Evolutionary conservation across 2,329 filamentous ascomycete species (phyloP), one percentile per base, ranked within the genome.

Genomic region (Colletotrichum limetticola): DNA sequence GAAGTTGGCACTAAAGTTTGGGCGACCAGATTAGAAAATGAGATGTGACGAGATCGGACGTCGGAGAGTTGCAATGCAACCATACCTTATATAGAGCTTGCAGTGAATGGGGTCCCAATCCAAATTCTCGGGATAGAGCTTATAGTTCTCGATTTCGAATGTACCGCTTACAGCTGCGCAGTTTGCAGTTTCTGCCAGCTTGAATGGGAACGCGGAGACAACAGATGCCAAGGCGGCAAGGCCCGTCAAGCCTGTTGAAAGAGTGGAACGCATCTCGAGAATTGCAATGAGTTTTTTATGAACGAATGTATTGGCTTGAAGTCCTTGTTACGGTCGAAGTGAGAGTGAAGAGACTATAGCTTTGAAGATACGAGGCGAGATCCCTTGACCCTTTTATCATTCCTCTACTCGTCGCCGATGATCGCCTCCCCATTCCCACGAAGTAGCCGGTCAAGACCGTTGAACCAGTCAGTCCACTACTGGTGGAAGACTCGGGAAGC

Each of bases 11-110:
- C 42, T 49, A 49, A 49, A 22, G 37, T 49, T 49, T 49, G 19
- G 19, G 42, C 7, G 42, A 49, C 42, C 42, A 49, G 19, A 19
- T 49, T 22, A 49, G 42, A 8, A 49, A 11, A 8, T 22, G 42
- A 22, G 19, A 49, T 49, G 42, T 49, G 19, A 49, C 19, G 8
- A 49, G 7, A 49, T 11, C 19, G 19, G 42, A 49, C 8, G 3
- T 49, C 28, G 32, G 52, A n/a, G 61, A 28, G 28, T 22, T 53
- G 19, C 28, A 46, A 19, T 30, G 9, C 24, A 53, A 26, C 42
- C 42, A 49, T 55, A 64, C 46, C 61, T 35, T 46, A 64, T 64
- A 19, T 64, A 64, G 26, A 64, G 46, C 28, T 64, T 53, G 28
- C 35, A 55, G 26, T 64, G 46, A 35, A 35, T 49, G 14, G 46